phyloP scores from a whole-genome alignment of 108 stramenopile genomes.

The Cyclotella baltica region DNA sequence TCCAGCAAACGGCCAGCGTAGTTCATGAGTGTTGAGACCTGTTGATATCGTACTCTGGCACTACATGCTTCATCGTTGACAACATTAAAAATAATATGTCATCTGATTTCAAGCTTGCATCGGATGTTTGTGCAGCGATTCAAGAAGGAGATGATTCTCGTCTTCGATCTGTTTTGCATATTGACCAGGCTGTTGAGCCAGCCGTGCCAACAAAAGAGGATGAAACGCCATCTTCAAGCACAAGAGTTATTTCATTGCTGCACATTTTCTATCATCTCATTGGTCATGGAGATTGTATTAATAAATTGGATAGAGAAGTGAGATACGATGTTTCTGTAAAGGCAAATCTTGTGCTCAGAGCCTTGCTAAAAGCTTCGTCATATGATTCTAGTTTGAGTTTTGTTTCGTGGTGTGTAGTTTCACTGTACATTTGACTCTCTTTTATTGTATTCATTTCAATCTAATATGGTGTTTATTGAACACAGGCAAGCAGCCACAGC shows the following conservation, averaged over 20 bases:
- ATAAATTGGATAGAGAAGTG: neutral
- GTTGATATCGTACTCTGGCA: no score
- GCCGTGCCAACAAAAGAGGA: neutral
- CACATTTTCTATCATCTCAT: conserved; percentile 33
- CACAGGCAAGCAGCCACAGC: conserved; percentile 26
- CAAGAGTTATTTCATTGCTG: neutral
- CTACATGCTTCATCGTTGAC: no score
- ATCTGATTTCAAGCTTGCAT: neutral
- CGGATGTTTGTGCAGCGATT: conserved; percentile 11
- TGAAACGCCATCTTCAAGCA: neutral
- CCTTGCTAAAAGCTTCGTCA: conserved; percentile 14
- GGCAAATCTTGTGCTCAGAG: conserved; percentile 37
- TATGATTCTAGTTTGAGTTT: neutral
- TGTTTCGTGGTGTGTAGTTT: conserved; percentile 30
- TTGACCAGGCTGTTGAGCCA: neutral
- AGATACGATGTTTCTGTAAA: conserved; percentile 14
- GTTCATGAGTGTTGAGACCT: no score
- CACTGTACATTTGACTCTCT: neutral
- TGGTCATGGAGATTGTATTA: neutral
- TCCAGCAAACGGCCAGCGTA: no score
- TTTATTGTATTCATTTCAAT: neutral
- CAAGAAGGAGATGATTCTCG: conserved; percentile 14
- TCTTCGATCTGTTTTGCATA: conserved; percentile 3
- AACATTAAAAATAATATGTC: no score
- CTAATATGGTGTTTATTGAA: neutral